Evolutionary conservation across 2,329 filamentous ascomycete species (phyloP), one percentile per base, ranked within the genome.

Genomic region (Colletotrichum siamense): DNA sequence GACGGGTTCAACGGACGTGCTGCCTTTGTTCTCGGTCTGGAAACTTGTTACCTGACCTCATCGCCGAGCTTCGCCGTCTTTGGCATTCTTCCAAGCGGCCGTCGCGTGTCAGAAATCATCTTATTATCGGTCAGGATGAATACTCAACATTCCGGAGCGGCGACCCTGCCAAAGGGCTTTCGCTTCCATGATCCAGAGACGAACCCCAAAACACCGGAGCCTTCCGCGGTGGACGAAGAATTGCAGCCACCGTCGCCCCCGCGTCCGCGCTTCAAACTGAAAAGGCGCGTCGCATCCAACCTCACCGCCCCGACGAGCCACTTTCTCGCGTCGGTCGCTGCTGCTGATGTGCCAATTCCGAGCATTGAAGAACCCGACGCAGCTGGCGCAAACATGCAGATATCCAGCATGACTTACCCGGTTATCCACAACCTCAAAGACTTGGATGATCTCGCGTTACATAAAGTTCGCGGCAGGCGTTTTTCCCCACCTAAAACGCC

Each of bases 281-380:
- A 91, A 83, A 88, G 89, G 79, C 90, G 91, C 79, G 87, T 88
- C 80, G 87, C 87, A 49, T 88, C 90, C 59, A 87, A 88, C 73
- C 85, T 91, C 13, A 83, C 87, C 75, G 91, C 91, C 49, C 91
- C 92, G 3, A 93, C 92, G 2, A 88, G 92, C 80, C 91, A 93
- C 67, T 94, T 94, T 80, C 88, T 94, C n/a, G 92, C 91, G 4
- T 93, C 91, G 6, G 92, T 94, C 73, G 92, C 91, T 61, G 91
- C 91, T 22, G 92, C 91, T 76, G 92, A 94, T 81, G 86, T 92
- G 6, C 91, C 92, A 28, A 89, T 94, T 68, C 92, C 91, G 16
- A 93, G 91, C 82, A 92, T 94, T 72, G 92, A 94, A 82, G 87
- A 90, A 77, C 88, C 90, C 67, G 86, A 87, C 55, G 82, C 85